Evolutionary conservation across 257 asterid species (phyloP).

Genomic region (Gentiana straminea): DNA sequence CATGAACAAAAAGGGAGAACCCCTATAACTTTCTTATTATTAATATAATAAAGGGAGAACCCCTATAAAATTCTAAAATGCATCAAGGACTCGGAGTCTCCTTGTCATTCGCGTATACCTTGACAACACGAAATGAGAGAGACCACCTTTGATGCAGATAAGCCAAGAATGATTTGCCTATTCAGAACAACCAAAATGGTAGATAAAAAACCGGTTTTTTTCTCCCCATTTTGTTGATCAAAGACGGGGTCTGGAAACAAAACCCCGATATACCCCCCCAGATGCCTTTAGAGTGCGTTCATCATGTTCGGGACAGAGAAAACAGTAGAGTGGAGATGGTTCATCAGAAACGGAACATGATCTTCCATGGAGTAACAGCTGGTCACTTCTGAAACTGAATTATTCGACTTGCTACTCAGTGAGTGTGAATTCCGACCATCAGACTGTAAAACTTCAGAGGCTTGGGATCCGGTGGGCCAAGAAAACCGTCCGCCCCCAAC

Average conservation of each 20-base stretch:
- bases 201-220: constrained; percentile 8
- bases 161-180: constrained; percentile 85
- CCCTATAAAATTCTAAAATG: constrained; percentile 5
- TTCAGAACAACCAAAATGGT: constrained; percentile 19
- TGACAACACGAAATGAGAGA: constrained; percentile 7
- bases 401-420: constrained; percentile 18
- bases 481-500: constrained; percentile 1
- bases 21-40: too few species aligned
- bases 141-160: constrained; percentile 13
- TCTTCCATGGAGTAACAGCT: constrained; percentile 23
- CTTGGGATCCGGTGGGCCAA: constrained; percentile 25
- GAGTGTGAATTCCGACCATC: constrained; percentile 27
- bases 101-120: constrained; percentile 8
- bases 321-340: constrained; percentile 21
- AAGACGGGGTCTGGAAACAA: constrained; percentile 16
- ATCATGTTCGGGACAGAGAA: constrained; percentile 25
- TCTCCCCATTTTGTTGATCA: constrained; percentile 23
- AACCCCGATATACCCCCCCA: constrained; percentile 12
- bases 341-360: constrained; percentile 26
- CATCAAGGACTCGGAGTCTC: constrained; percentile 18
- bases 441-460: constrained; percentile 37
- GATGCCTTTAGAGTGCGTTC: constrained; percentile 21
- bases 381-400: constrained; percentile 25
- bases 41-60: too few species aligned
- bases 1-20: too few species aligned